These are phyloP conservation scores for Blastocystis hominis DNA, from an alignment of 352 stramenopile genomes.

Conservation along the genomic window DNA sequence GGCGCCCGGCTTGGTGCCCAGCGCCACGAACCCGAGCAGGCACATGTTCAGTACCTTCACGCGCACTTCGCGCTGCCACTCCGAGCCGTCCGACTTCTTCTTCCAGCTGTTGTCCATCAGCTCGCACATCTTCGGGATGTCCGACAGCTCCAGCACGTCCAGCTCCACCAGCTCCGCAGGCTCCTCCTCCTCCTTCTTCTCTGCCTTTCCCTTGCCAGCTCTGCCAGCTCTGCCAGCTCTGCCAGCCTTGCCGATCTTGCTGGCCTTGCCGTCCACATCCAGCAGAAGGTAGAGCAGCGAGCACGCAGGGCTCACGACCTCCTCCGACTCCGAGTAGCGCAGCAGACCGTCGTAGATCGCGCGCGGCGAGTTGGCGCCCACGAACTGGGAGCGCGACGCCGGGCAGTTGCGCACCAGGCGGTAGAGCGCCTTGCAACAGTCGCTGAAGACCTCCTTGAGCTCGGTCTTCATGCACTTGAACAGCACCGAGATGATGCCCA, in stretches of 20 bases:
- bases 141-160: conserved; percentile 13
- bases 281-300: conserved; percentile 39
- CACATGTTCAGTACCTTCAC: conserved; percentile 47
- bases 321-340: conserved; percentile 29
- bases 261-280: not conserved
- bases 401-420: conserved; percentile 30
- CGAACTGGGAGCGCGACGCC: not conserved
- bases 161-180: not conserved
- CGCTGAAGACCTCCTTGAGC: conserved; percentile 1
- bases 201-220: too few relatives aligned
- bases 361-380: conserved; percentile 39
- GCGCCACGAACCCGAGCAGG: not conserved
- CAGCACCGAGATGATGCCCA: not conserved
- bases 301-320: conserved; percentile 15
- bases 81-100: not conserved
- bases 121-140: not conserved
- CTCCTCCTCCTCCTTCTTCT: too few relatives aligned
- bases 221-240: too few relatives aligned
- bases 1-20: not conserved
- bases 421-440: not conserved
- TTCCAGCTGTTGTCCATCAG: conserved; percentile 34
- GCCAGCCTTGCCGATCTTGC: too few relatives aligned
- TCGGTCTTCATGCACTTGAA: conserved; percentile 45
- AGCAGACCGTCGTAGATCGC: conserved; percentile 47
- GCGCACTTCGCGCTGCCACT: not conserved